Evolutionary conservation across 2,329 filamentous ascomycete genomes (phyloP), one percentile per base, ranked within the genome.

Genomic region (Xylariaceae sp.): DNA sequence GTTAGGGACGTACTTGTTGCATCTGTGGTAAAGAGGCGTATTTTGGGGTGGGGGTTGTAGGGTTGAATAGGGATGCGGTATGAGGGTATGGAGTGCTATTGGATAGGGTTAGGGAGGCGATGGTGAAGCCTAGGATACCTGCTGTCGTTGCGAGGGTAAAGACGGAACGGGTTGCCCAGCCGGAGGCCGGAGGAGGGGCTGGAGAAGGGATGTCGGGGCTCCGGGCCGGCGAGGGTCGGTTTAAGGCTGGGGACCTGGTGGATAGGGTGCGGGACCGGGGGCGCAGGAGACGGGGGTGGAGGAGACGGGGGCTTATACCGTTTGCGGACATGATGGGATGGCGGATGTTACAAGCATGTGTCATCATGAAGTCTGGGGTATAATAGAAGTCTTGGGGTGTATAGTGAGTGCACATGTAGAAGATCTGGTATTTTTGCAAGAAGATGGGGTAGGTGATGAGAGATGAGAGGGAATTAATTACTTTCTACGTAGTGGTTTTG

Each of bases 21-120:
- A 83, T 76, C 50, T 80, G 73, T 6, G 68, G 62, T 49, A 78
- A 69, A 30, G 67, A 72, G 3, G 78, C 80, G 72, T 81, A 83
- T 19, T 62, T 58, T 4, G 68, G 67, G 26, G 51, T 59, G 8
- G 64, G 55, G 34, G 61, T 55, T 52, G 64, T 68, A 45, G 58
- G 61, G 56, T 70, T 64, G 27, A 67, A 66, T 8, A 68, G 60
- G 47, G 65, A 63, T 19, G 67, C 58, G 1, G 58, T 53, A 39
- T 59, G 57, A 19, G 19, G 19, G 49, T 60, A 62, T 2, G 60
- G 59, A 3, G 61, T 62, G 3, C 57, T 51, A 48, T 64, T 56
- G 19, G 19, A 19, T n/a, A 68, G 54, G 8, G 62, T 58, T 7
- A 63, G 56, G 5, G 62, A 53, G 29, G 68, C 67, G 30, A 70